These are phyloP conservation scores for Lomentospora prolificans DNA, from an alignment of 2,329 filamentous ascomycete genomes.

Conservation along the genomic window DNA sequence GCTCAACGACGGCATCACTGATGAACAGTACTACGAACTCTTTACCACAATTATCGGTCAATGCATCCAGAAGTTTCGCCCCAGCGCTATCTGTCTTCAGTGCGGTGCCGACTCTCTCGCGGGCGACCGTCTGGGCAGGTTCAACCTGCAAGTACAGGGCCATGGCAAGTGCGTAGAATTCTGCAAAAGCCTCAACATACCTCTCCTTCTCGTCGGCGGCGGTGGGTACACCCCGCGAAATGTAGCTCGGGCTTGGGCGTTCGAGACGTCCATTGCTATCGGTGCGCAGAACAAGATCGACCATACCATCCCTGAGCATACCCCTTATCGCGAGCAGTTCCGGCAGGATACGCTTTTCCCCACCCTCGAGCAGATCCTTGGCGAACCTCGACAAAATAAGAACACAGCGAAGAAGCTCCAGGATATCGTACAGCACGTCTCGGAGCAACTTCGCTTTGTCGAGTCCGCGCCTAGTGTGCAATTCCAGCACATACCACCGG, in stretches of 20 bases:
- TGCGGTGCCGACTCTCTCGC: conserved; percentile 93
- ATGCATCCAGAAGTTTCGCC: conserved; percentile 75
- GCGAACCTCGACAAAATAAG: conserved; percentile 63
- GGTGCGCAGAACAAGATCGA: conserved; percentile 60
- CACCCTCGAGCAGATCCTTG: conserved; percentile 61
- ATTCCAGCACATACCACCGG: conserved; percentile 69
- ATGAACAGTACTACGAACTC: conserved; percentile 76
- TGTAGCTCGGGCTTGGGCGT: conserved; percentile 91
- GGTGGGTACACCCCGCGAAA: conserved; percentile 96
- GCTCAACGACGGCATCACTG: conserved; percentile 81
- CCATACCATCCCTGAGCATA: conserved; percentile 65
- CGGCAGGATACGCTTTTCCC: conserved; percentile 82
- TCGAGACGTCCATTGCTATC: conserved; percentile 88
- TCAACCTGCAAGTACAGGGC: conserved; percentile 92
- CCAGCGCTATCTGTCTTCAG: conserved; percentile 84
- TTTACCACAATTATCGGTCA: conserved; percentile 74
- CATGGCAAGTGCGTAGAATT: conserved; percentile 87
- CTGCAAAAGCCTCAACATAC: conserved; percentile 70
- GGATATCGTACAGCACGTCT: conserved; percentile 66
- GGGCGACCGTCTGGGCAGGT: conserved; percentile 85
- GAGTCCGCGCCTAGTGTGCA: conserved; percentile 80
- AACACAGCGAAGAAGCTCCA: conserved; percentile 69
- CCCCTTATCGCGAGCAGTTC: conserved; percentile 84
- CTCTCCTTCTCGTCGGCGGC: conserved; percentile 83
- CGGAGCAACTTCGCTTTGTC: conserved; percentile 80